Evolutionary conservation across 345 rosid species (phyloP).

Genomic region (Zanthoxylum bungeanum): DNA sequence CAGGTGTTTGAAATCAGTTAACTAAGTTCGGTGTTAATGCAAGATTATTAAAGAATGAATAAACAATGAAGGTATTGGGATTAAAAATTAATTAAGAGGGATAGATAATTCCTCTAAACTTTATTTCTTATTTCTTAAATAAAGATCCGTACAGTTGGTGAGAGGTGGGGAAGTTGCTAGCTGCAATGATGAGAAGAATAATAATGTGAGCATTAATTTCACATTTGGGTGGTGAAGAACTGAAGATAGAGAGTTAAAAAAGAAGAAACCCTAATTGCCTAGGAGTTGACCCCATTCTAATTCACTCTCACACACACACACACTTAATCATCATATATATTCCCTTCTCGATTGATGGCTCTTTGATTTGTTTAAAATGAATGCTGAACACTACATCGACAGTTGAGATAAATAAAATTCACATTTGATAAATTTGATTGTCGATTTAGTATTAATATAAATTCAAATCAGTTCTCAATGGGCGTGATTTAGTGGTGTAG

Average conservation of each 20-base stretch:
- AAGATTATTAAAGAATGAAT: not conserved
- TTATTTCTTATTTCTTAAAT: not conserved
- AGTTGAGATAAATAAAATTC: no score
- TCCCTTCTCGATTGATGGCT: not conserved
- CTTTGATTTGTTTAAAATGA: not conserved
- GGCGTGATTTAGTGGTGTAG: no score
- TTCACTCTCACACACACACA: not conserved
- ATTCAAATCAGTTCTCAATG: no score
- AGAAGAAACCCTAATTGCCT: conserved; percentile 10
- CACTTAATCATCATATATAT: not conserved
- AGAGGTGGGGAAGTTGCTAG: conserved; percentile 27
- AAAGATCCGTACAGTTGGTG: conserved; percentile 25
- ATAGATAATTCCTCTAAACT: not conserved
- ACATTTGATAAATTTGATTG: no score
- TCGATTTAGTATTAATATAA: no score
- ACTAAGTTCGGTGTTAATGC: not conserved
- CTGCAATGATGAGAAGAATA: conserved; percentile 27
- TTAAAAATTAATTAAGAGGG: not conserved
- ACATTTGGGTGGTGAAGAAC: conserved; percentile 4
- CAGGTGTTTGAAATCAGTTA: not conserved
- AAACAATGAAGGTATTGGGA: not conserved
- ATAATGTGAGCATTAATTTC: not conserved
- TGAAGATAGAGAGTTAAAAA: not conserved
- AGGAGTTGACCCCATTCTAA: conserved; percentile 12
- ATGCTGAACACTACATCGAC: no score